phyloP scores from a whole-genome alignment of 495 filamentous ascomycete genomes.

The Schizothecium vesticola region DNA sequence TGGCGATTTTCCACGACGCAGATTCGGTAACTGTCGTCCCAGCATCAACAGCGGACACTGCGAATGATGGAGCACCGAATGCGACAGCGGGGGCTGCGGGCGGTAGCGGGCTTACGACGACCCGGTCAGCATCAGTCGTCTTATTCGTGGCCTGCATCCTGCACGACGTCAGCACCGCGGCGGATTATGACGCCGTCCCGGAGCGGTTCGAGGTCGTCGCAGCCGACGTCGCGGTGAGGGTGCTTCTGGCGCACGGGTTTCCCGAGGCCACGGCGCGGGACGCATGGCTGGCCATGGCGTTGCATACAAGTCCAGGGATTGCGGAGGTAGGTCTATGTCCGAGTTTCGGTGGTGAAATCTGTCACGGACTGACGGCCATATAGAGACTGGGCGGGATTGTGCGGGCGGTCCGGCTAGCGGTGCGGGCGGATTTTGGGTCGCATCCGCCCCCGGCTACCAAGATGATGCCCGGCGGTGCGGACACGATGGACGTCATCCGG shows the following conservation, averaged over 20 bases:
- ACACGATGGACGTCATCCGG: slow-evolving; percentile 21
- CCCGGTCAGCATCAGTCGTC: slow-evolving; percentile 17
- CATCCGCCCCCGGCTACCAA: slow-evolving; percentile 9
- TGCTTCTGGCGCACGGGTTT: slow-evolving; percentile 26
- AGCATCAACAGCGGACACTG: slow-evolving; percentile 6
- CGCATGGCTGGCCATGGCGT: slow-evolving; percentile 42
- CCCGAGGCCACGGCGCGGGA: slow-evolving; percentile 31
- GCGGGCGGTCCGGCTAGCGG: slow-evolving; percentile 33
- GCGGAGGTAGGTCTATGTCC: slow-evolving; percentile 24
- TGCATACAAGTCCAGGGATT: slow-evolving; percentile 42
- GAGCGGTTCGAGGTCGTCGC: slow-evolving; percentile 46
- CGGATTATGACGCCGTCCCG: slow-evolving; percentile 27
- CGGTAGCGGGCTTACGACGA: too few relatives aligned
- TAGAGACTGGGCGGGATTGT: slow-evolving; percentile 31
- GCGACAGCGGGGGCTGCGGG: too few relatives aligned
- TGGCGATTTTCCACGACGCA: slow-evolving; percentile 12
- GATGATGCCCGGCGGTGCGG: slow-evolving; percentile 6
- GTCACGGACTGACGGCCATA: background rate
- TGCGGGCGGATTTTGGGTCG: slow-evolving; percentile 38
- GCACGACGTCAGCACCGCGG: slow-evolving; percentile 42
- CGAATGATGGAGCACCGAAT: background rate
- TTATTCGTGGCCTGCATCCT: slow-evolving; percentile 40
- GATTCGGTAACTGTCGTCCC: background rate
- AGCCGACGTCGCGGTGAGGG: slow-evolving; percentile 35
- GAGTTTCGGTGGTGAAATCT: background rate